Evolutionary conservation across 2,329 filamentous ascomycete species (phyloP).

Genomic region (Aspergillus sp.): DNA sequence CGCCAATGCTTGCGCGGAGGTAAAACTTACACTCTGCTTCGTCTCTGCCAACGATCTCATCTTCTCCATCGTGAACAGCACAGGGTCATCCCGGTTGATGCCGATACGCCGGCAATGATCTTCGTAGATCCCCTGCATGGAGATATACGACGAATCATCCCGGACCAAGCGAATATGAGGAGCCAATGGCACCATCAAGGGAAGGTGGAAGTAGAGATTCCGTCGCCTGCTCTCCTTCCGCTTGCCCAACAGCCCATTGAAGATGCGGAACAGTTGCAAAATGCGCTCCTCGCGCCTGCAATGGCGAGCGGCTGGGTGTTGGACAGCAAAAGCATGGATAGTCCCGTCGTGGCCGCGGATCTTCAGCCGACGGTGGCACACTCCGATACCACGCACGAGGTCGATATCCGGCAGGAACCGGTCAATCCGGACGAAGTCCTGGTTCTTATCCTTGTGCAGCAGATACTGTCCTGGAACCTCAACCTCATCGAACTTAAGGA

Average conservation of each 20-base stretch:
- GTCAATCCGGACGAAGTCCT: slow-evolving; percentile 95
- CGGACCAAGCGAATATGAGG: slow-evolving; percentile 92
- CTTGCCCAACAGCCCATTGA: slow-evolving; percentile 84
- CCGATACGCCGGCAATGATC: slow-evolving; percentile 83
- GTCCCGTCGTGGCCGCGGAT: slow-evolving; percentile 97
- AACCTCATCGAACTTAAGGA: slow-evolving; percentile 96
- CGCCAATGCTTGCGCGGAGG: neutral
- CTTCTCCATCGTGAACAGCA: slow-evolving; percentile 93
- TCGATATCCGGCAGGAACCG: slow-evolving; percentile 93
- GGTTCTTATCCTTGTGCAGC: slow-evolving; percentile 97
- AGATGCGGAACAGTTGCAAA: slow-evolving; percentile 89
- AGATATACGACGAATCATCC: slow-evolving; percentile 89
- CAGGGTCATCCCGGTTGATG: slow-evolving; percentile 88
- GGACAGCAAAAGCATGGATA: slow-evolving; percentile 90
- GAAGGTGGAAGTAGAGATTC: slow-evolving; percentile 92
- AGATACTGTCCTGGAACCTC: slow-evolving; percentile 96
- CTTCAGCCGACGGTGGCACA: slow-evolving; percentile 85
- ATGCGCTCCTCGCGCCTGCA: slow-evolving; percentile 92
- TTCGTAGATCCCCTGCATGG: slow-evolving; percentile 89
- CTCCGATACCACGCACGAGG: slow-evolving; percentile 77
- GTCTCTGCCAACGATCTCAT: slow-evolving; percentile 65
- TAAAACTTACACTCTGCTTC: slow-evolving; percentile 44
- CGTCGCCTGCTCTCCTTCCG: slow-evolving; percentile 91
- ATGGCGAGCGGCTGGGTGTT: slow-evolving; percentile 86
- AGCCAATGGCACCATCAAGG: slow-evolving; percentile 88